Evolutionary conservation across 2,329 filamentous ascomycete genomes (phyloP), one percentile per base, ranked within the genome.

Genomic region (Xylaria polymorpha): DNA sequence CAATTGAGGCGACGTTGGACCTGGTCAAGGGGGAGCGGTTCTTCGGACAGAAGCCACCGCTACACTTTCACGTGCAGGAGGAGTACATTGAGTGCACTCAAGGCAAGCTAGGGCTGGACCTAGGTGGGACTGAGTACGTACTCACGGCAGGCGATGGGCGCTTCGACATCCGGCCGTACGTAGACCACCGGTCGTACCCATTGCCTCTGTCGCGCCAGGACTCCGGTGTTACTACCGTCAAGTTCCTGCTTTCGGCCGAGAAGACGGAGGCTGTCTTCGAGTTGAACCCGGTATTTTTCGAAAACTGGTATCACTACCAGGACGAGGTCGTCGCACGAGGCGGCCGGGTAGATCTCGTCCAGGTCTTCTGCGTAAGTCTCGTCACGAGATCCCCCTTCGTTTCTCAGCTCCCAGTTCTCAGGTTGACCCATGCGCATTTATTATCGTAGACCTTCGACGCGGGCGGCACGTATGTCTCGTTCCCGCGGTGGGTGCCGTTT

Each of bases 401-500:
- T n/a, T n/a, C n/a, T n/a, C n/a, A n/a, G n/a, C n/a, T n/a, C n/a
- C n/a, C n/a, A n/a, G n/a, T n/a, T n/a, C n/a, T n/a, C n/a, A n/a
- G n/a, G n/a, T n/a, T n/a, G n/a, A n/a, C n/a, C n/a, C n/a, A n/a
- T n/a, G n/a, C n/a, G n/a, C n/a, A n/a, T n/a, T n/a, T n/a, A n/a
- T n/a, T n/a, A n/a, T n/a, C n/a, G n/a, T 29, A n/a, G 15, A 70
- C 59, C 2, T 56, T 60, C 37, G 70, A 72, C 44, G 71, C 59
- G 4, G 71, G 71, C 1, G 71, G 67, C 9, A 22, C 61, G 7
- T 70, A 73, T 39, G 22, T 64, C 10, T 46, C 64, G 0, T 65
- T 73, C 6, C 79, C 80, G 3, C 58, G 46, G 46, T 80, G 78
- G 78, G 59, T 81, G 10, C 79, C 80, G 1, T 79, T 80, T 57